Percentiles rank a stretch among this genome's conserved stretches.
Evolutionary conservation across 139 green algal species (phyloP).

Genomic region (Protoeuglena noctilucae): DNA sequence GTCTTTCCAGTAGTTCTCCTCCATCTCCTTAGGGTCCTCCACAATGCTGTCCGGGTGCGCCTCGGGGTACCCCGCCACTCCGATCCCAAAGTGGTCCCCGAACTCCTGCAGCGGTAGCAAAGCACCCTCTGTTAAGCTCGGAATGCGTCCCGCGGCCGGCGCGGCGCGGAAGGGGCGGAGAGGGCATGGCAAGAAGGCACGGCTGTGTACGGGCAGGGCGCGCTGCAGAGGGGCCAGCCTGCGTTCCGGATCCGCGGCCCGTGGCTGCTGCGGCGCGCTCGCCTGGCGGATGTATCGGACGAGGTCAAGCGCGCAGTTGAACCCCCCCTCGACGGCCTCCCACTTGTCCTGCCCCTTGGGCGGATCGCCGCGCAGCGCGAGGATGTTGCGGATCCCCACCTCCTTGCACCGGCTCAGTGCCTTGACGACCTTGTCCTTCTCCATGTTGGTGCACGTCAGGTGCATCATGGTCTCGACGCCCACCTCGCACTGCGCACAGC

Average conservation of each 20-base stretch:
- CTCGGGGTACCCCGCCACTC: constrained; percentile 86
- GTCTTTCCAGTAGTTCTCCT: constrained; percentile 70
- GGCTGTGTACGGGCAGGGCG: too few species aligned
- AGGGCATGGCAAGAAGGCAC: too few species aligned
- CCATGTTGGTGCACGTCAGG: constrained; percentile 98
- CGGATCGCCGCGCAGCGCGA: constrained; percentile 84
- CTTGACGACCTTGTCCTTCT: constrained; percentile 60
- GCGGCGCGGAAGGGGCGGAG: too few species aligned
- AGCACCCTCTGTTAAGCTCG: too few species aligned
- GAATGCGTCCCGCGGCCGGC: too few species aligned
- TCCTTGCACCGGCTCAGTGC: constrained; percentile 52
- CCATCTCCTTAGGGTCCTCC: constrained; percentile 50
- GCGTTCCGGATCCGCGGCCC: too few species aligned
- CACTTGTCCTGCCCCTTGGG: constrained; percentile 87
- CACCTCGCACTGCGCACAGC: too few species aligned
- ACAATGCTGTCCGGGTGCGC: constrained; percentile 85
- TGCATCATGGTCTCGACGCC: constrained; percentile 98
- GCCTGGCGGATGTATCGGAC: constrained; percentile 87
- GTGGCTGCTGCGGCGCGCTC: too few species aligned
- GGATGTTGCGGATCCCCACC: constrained; percentile 79
- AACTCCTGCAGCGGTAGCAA: too few species aligned
- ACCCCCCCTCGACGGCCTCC: constrained; percentile 67
- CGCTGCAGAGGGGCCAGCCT: too few species aligned
- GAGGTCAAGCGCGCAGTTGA: constrained; percentile 82
- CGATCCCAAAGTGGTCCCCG: constrained; percentile 90